A percentile compares a stretch with the other conserved stretches of the same genome.
Conservation (phyloP, 2,329 filamentous ascomycete species). For the Drechmeria coniospora region DNA sequence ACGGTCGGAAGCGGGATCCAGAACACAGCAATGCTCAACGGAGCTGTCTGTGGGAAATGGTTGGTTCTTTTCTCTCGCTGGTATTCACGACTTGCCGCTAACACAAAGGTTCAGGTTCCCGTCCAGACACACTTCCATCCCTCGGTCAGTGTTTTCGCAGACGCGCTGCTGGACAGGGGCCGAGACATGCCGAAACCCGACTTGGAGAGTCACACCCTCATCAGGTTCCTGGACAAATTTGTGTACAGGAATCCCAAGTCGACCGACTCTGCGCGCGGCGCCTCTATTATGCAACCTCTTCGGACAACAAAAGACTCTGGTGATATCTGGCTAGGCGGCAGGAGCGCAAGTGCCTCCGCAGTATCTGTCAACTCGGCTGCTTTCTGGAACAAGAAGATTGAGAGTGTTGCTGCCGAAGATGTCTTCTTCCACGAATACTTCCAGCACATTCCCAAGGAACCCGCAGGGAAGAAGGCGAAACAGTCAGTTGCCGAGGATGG, state of each 20-base stretch:
- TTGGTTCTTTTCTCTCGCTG: constrained; percentile 24
- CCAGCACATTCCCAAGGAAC: constrained; percentile 50
- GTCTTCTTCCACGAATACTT: constrained; percentile 99
- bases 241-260: constrained; percentile 91
- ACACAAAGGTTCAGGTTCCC: constrained; percentile 15
- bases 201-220: constrained; percentile 74
- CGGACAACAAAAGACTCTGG: constrained; percentile 34
- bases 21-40: constrained; percentile 86
- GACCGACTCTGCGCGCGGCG: constrained; percentile 50
- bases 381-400: constrained; percentile 85
- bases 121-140: constrained; percentile 67
- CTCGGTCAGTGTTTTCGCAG: constrained; percentile 73
- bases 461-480: constrained; percentile 26
- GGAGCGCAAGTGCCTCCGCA: constrained; percentile 20
- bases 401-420: constrained; percentile 79
- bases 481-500: constrained; percentile 26
- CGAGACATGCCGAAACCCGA: constrained; percentile 78
- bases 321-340: constrained; percentile 41
- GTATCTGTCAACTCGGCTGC: constrained; percentile 61
- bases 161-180: constrained; percentile 51
- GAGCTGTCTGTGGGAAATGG: constrained; percentile 84
- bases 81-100: not conserved
- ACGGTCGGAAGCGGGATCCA: constrained; percentile 81
- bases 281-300: constrained; percentile 94
- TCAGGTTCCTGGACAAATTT: constrained; percentile 94